Percentiles rank a stretch among this genome's conserved stretches.
phyloP scores from a whole-genome alignment of 78 protist genomes.

The Creolimax fragrantissima region DNA sequence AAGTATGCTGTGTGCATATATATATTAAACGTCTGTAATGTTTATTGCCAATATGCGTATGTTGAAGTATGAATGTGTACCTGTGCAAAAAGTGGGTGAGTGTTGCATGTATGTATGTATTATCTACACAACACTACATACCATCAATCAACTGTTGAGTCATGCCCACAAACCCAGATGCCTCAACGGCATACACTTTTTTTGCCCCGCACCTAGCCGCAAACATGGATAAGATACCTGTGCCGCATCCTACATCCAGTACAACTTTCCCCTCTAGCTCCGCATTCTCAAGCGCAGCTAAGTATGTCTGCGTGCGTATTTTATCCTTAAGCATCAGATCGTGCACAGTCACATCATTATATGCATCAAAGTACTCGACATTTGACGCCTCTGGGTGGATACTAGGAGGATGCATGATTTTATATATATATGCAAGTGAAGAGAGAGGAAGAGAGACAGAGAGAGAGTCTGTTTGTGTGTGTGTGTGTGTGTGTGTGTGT shows the following conservation, averaged over 20 bases:
- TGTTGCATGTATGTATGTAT: too few species aligned
- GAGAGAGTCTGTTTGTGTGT: not conserved
- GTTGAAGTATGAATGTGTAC: too few species aligned
- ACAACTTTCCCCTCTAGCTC: slow-evolving; percentile 84
- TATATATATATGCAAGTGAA: too few species aligned
- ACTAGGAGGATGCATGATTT: not conserved
- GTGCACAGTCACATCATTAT: not conserved
- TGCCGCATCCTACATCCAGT: slow-evolving; percentile 95
- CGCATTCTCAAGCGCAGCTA: slow-evolving; percentile 63
- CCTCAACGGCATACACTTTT: slow-evolving; percentile 72
- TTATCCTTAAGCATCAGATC: slow-evolving; percentile 77
- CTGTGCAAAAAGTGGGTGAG: too few species aligned
- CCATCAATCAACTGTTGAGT: not conserved
- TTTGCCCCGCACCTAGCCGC: slow-evolving; percentile 95
- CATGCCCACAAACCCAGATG: not conserved
- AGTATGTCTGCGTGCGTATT: slow-evolving; percentile 73
- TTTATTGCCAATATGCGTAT: too few species aligned
- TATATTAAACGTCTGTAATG: too few species aligned
- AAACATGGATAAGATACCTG: slow-evolving; percentile 93
- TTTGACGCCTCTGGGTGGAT: not conserved
- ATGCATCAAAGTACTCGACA: not conserved
- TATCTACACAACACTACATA: too few species aligned
- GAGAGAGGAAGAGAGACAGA: too few species aligned
- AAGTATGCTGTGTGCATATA: too few species aligned
- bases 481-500: not conserved